phyloP scores from a whole-genome alignment of 1,284 basidiomycete genomes.

The Trichosporon inkin region DNA sequence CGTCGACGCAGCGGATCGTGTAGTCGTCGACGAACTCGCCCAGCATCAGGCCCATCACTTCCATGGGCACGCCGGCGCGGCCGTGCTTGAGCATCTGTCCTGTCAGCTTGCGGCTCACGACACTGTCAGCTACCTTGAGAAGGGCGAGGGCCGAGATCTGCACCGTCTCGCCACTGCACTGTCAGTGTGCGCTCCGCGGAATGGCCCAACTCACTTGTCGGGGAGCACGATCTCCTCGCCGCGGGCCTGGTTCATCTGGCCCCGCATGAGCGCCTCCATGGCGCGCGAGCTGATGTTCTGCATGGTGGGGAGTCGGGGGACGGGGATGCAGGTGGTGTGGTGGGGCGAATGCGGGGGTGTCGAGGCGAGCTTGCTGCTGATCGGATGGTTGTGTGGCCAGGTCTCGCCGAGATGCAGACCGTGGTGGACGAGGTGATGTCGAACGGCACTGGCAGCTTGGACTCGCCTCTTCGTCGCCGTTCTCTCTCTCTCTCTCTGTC shows the following conservation, averaged over 20 bases:
- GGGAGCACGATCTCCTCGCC: conserved; percentile 44
- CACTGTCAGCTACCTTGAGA: conserved; percentile 63
- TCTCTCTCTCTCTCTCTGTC: not conserved
- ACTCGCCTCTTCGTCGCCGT: not conserved
- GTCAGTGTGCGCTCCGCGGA: not conserved
- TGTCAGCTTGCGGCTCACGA: not conserved
- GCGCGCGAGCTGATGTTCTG: conserved; percentile 11
- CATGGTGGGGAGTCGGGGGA: not conserved
- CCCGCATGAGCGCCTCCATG: conserved; percentile 18
- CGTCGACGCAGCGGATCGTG: conserved; percentile 88
- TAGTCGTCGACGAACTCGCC: conserved; percentile 99
- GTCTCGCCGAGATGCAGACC: not conserved
- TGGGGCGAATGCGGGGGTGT: not conserved
- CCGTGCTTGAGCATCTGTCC: conserved; percentile 97
- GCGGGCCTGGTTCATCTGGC: conserved; percentile 14
- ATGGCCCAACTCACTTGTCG: conserved; percentile 45
- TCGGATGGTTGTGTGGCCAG: not conserved
- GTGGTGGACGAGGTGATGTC: not conserved
- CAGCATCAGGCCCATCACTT: conserved; percentile 99
- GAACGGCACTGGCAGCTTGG: not conserved
- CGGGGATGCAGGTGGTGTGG: not conserved
- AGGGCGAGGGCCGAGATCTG: conserved; percentile 92
- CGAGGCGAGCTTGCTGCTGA: not conserved
- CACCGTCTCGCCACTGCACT: conserved; percentile 71
- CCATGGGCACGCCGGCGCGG: conserved; percentile 97